Evolutionary conservation across 202 grass and related monocot genomes (phyloP), one percentile per base, ranked within the genome.

Genomic region (Dendrocalamus latiflorus): DNA sequence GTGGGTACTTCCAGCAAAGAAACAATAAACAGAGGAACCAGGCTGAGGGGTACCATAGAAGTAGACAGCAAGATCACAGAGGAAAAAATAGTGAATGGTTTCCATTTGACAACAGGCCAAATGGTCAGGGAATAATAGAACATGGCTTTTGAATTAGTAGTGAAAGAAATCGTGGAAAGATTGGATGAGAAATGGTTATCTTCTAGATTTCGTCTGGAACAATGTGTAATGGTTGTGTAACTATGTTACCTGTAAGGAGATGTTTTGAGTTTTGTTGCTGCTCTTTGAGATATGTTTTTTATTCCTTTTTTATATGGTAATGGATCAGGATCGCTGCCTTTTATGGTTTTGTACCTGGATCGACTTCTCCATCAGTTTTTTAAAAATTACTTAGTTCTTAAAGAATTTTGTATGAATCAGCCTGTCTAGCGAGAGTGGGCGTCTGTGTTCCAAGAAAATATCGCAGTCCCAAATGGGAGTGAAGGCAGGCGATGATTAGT

Each of bases 1-100:
- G 49, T 11, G 81, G 69, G 25, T 59, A 74, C 54, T 85, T 73
- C 24, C 83, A 70, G 47, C 72, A 83, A 25, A 85, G 81, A 69
- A 81, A 74, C 71, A 76, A 6, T 36, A 85, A 28, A 51, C 74
- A 72, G 6, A 87, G 87, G 57, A 82, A 70, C 57, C 81, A 82
- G 28, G 57, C 44, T 39, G 72, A 86, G 43, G 63, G 67, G 42
- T 70, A 79, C 65, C 49, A 81, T 61, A 24, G 54, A 57, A 57
- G 73, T 22, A 66, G 60, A 62, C 79, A 80, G 84, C 65, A 67
- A 77, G 84, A 76, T 53, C 70, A 49, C 2, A 82, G 72, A 70
- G 89, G 74, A 34, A 82, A 81, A 47, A 85, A 71, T n/a, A 9
- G 41, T 1, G 82, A 76, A 70, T 70, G 74, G 26, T 65, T 68